Evolutionary conservation across 208 protist genomes (phyloP).

Genomic region (Acanthamoeba healyi): DNA sequence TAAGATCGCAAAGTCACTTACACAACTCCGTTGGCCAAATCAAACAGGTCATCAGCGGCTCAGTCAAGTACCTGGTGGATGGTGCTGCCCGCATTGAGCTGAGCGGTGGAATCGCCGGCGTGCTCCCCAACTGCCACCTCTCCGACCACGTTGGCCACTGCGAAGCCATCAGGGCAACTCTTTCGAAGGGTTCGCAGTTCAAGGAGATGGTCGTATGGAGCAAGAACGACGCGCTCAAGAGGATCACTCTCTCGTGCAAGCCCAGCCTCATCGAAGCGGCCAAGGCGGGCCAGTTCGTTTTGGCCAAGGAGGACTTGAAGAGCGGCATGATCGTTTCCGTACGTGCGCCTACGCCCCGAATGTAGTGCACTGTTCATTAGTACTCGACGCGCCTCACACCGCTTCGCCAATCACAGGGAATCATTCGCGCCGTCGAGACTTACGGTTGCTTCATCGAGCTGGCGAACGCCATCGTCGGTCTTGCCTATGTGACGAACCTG

Average conservation of each 20-base stretch:
- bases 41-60: conserved; percentile 57
- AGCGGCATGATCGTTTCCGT: conserved; percentile 38
- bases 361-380: not conserved
- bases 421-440: conserved; percentile 10
- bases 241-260: conserved; percentile 64
- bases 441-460: conserved; percentile 75
- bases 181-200: not conserved
- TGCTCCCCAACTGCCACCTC: conserved; percentile 44
- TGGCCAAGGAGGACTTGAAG: conserved; percentile 47
- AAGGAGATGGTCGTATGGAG: conserved; percentile 59
- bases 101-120: conserved; percentile 10
- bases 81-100: conserved; percentile 22
- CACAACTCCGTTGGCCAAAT: not conserved
- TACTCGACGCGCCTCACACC: no score
- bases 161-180: conserved; percentile 9
- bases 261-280: conserved; percentile 67
- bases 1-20: not conserved
- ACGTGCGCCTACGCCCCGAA: not conserved
- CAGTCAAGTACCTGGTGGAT: conserved; percentile 64
- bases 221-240: conserved; percentile 49
- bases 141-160: conserved; percentile 63
- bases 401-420: not conserved
- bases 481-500: conserved; percentile 74
- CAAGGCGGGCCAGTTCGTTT: not conserved
- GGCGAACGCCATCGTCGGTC: conserved; percentile 22